A percentile compares a stretch with the other conserved stretches of the same genome.
Evolutionary conservation across 108 stramenopile species (phyloP).

Genomic region (Pseudonitzschia delicatissima): DNA sequence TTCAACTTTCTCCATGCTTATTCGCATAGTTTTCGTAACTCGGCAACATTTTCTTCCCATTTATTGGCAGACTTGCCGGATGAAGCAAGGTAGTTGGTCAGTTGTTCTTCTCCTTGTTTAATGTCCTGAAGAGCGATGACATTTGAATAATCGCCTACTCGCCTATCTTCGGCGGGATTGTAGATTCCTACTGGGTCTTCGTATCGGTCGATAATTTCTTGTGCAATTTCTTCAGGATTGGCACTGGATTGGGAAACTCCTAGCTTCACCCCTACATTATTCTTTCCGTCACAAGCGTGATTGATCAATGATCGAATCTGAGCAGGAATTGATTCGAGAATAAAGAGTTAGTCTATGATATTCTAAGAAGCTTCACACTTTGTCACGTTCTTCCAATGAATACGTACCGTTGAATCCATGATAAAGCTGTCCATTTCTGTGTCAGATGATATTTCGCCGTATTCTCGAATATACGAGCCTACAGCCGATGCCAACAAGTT

Average conservation of each 20-base stretch:
- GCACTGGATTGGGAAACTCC: background rate
- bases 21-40: constrained; percentile 6
- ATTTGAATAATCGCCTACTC: background rate
- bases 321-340: too few relatives aligned
- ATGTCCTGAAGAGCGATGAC: constrained; percentile 12
- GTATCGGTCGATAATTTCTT: constrained; percentile 2
- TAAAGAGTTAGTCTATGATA: background rate
- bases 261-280: constrained; percentile 11
- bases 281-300: constrained; percentile 14
- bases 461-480: constrained; percentile 13
- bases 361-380: background rate
- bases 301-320: constrained; percentile 11
- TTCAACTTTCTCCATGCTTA: too few relatives aligned
- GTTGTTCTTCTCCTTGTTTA: constrained; percentile 23
- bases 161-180: constrained; percentile 27
- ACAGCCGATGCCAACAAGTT: constrained; percentile 1
- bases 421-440: background rate
- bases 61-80: background rate
- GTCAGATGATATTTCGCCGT: constrained; percentile 7
- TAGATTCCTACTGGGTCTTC: constrained; percentile 11
- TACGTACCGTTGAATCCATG: background rate
- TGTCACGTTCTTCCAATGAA: background rate
- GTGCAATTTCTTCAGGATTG: constrained; percentile 8
- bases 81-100: constrained; percentile 25
- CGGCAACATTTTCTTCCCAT: constrained; percentile 11